Evolutionary conservation across 1,284 basidiomycete genomes (phyloP), one percentile per base, ranked within the genome.

Genomic region (Naganishia cerealis): DNA sequence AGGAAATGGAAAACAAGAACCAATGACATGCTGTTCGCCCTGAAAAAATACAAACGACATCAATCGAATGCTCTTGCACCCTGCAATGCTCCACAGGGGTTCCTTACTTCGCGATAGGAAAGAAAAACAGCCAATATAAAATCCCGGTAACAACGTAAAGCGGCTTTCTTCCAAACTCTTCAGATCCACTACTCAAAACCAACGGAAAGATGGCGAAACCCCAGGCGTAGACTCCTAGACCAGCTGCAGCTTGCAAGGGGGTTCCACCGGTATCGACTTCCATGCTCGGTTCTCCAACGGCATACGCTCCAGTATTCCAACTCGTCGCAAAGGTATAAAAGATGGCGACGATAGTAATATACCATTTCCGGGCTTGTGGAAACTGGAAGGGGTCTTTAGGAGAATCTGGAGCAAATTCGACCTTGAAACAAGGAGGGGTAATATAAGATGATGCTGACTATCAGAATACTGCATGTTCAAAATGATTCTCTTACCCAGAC

Each of bases 201-300:
- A 92, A 83, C 0, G 90, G 90, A 1, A 87, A 83, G 21, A 90
- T 70, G 1, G 83, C 87, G 71, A 90, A 91, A 0, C 89, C 90
- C 38, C 90, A 79, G 6, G 74, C 73, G 55, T 74, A 75, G 39
- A 86, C 80, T 68, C 83, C 85, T 43, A 87, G 80, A 0, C 86
- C 90, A 26, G 86, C 79, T 2, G 85, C 87, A 3, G 86, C 86
- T 73, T 87, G 83, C 46, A 87, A 83, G 29, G 82, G 73, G 0
- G 85, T 87, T 67, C 85, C 85, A 46, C 85, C 82, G 15, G 90
- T 79, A 71, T 90, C 88, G n/a, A 78, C 78, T 18, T 80, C 84
- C 88, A 91, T 90, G 82, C 0, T 84, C 80, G 2, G 83, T 81
- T 9, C 84, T 9, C 53, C 67, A 42, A 67, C 62, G 21, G 69